Conservation (phyloP, 306 rosid species). For the Alnus rubra region DNA sequence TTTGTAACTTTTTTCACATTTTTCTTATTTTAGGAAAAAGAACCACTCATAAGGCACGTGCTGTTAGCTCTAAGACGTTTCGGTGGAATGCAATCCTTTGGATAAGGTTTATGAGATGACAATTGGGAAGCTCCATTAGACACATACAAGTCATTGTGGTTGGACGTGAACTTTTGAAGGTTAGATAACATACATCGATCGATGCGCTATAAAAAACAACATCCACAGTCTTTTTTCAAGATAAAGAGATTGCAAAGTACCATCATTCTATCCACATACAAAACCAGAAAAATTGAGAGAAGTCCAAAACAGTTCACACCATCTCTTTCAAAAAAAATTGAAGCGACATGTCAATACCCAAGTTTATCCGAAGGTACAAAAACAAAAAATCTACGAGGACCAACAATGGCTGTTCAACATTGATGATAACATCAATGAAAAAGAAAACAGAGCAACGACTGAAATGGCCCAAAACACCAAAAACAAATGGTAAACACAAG, state of each 20-base stretch:
- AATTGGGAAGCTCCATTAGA: neutral
- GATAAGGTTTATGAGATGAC: conserved; percentile 29
- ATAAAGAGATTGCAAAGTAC: conserved; percentile 24
- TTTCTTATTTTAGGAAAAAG: too few species aligned
- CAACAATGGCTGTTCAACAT: neutral
- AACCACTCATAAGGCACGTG: too few species aligned
- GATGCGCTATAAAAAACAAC: neutral
- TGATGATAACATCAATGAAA: neutral
- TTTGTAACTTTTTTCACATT: too few species aligned
- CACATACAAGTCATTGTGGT: neutral
- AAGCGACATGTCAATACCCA: too few species aligned
- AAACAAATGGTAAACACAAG: neutral
- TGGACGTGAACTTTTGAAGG: neutral
- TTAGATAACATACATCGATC: neutral
- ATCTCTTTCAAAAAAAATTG: neutral
- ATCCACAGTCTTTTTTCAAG: conserved; percentile 28
- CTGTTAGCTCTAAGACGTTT: neutral
- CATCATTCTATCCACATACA: conserved; percentile 32
- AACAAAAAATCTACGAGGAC: neutral
- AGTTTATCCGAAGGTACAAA: neutral
- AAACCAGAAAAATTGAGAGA: conserved; percentile 25
- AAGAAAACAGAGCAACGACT: neutral
- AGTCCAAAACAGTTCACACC: conserved; percentile 1
- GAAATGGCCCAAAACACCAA: neutral
- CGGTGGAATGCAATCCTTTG: neutral